Conservation (phyloP, 352 stramenopile genomes). For the Globisporangium iwayamae region DNA sequence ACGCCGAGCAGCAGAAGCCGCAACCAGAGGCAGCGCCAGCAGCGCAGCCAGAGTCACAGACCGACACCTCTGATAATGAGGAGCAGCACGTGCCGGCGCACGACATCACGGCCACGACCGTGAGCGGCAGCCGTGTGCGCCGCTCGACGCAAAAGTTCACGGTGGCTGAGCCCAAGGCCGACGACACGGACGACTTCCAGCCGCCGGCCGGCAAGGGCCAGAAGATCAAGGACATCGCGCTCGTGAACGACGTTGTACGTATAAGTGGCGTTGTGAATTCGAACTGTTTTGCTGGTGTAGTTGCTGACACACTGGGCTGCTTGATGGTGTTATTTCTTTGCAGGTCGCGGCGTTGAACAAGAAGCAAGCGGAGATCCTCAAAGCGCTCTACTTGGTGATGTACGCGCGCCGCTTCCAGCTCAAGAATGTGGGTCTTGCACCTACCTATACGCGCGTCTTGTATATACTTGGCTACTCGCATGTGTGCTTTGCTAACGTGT, state of each 20-base stretch:
- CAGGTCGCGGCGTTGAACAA: slow-evolving; percentile 68
- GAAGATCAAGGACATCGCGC: slow-evolving; percentile 66
- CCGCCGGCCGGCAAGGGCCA: slow-evolving; percentile 46
- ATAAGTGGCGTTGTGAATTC: background rate
- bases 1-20: background rate
- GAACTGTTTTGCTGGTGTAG: background rate
- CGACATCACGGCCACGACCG: slow-evolving; percentile 19
- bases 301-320: background rate
- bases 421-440: slow-evolving; percentile 54
- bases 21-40: too few species aligned
- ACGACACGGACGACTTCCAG: slow-evolving; percentile 62
- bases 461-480: background rate
- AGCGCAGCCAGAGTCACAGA: background rate
- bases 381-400: slow-evolving; percentile 81
- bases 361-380: slow-evolving; percentile 67
- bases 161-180: slow-evolving; percentile 38
- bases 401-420: slow-evolving; percentile 74
- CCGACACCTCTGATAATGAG: slow-evolving; percentile 4
- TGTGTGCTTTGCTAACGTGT: too few species aligned
- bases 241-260: slow-evolving; percentile 45
- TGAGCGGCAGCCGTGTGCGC: slow-evolving; percentile 51
- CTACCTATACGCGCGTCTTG: background rate
- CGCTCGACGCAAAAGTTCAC: slow-evolving; percentile 67
- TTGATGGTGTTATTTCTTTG: background rate
- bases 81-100: slow-evolving; percentile 6